Conservation (phyloP, 768 basidiomycete species). For the Boletus pseudo-olivaceus region DNA sequence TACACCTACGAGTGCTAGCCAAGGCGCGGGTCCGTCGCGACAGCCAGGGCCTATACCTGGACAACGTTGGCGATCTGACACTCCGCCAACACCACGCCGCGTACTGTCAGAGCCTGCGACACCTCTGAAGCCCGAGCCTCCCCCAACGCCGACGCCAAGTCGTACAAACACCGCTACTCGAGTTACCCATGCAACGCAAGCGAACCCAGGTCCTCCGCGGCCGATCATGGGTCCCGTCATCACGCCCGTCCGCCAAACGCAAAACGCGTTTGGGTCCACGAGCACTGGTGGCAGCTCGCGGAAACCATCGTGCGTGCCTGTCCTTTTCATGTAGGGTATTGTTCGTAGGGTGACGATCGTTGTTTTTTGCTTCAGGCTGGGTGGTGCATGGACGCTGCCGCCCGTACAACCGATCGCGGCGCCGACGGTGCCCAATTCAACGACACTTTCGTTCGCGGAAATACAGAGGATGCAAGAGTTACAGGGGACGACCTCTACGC, state of each 20-base stretch:
- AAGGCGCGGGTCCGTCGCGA: background rate
- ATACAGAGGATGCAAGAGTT: slow-evolving; percentile 79
- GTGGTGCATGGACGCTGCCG: slow-evolving; percentile 62
- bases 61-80: slow-evolving; percentile 7
- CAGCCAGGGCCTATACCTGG: background rate
- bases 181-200: slow-evolving; percentile 21
- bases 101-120: slow-evolving; percentile 8
- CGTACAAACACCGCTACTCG: slow-evolving; percentile 7
- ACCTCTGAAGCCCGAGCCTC: slow-evolving; percentile 1
- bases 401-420: slow-evolving; percentile 47
- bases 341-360: background rate
- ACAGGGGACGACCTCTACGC: slow-evolving; percentile 36
- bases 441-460: slow-evolving; percentile 64
- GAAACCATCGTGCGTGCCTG: slow-evolving; percentile 46
- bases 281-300: slow-evolving; percentile 28
- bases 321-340: background rate
- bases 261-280: slow-evolving; percentile 25
- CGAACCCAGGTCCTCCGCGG: slow-evolving; percentile 27
- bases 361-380: slow-evolving; percentile 12
- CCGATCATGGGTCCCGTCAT: slow-evolving; percentile 57
- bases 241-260: slow-evolving; percentile 50
- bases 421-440: slow-evolving; percentile 22
- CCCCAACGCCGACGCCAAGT: background rate
- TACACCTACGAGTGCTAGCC: background rate
- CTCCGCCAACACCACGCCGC: slow-evolving; percentile 6